These are phyloP conservation scores for Vitis hybrid DNA, from an alignment of 177 flowering plant species.

Conservation along the genomic window DNA sequence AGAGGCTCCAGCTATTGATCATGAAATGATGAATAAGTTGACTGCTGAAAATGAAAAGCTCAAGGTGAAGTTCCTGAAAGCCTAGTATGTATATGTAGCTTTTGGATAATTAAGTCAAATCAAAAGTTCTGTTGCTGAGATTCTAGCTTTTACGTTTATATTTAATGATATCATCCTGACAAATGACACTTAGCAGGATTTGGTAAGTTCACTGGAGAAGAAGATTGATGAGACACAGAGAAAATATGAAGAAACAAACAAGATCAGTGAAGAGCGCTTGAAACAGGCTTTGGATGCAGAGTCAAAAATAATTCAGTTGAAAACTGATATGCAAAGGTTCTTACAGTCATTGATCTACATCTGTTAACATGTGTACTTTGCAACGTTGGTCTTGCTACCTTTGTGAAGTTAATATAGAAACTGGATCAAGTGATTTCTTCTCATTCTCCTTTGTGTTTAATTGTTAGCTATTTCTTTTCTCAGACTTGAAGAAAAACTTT, in stretches of 20 bases:
- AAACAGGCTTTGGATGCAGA: constrained; percentile 88
- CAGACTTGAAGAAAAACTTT: constrained; percentile 90
- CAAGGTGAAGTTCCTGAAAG: constrained; percentile 45
- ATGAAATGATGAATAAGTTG: constrained; percentile 61
- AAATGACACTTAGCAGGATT: constrained; percentile 39
- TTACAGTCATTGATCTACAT: not conserved
- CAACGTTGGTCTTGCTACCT: not conserved
- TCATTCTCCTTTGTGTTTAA: constrained; percentile 2
- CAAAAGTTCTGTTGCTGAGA: not conserved
- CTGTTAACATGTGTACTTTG: not conserved
- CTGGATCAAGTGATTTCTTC: not conserved
- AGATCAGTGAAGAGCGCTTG: constrained; percentile 77
- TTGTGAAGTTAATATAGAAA: not conserved
- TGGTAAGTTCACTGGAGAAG: constrained; percentile 80
- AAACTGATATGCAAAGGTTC: constrained; percentile 86
- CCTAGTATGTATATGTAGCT: constrained; percentile 4
- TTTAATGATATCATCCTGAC: constrained; percentile 3
- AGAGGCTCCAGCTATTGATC: constrained; percentile 64
- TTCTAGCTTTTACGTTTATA: not conserved
- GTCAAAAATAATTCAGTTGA: constrained; percentile 74
- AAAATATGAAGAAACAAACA: constrained; percentile 69
- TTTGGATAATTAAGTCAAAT: not conserved
- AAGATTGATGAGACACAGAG: constrained; percentile 83
- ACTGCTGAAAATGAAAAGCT: constrained; percentile 81
- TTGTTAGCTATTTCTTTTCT: constrained; percentile 2